A percentile compares a stretch with the other conserved stretches of the same genome.
phyloP scores from a whole-genome alignment of 805 yeast species.

The Lachancea thermotolerans region DNA sequence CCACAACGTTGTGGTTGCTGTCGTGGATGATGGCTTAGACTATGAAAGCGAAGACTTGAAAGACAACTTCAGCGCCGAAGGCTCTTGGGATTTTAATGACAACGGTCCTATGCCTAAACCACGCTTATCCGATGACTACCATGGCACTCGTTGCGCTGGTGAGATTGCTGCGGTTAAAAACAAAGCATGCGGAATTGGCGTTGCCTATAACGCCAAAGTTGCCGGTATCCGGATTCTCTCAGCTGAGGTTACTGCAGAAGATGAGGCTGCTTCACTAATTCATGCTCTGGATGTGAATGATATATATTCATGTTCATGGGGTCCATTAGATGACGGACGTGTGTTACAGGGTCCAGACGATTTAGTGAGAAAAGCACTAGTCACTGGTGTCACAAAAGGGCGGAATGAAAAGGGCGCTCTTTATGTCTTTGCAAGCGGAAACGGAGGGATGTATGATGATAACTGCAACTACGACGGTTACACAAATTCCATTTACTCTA shows the following conservation, averaged over 20 bases:
- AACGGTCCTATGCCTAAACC: constrained; percentile 75
- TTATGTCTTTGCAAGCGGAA: constrained; percentile 94
- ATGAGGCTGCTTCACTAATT: constrained; percentile 84
- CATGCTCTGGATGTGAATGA: constrained; percentile 79
- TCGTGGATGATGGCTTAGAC: constrained; percentile 93
- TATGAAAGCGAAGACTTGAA: constrained; percentile 66
- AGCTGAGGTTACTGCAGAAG: constrained; percentile 71
- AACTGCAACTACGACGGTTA: constrained; percentile 97
- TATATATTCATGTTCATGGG: constrained; percentile 97
- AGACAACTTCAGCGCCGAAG: constrained; percentile 62
- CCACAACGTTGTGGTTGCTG: constrained; percentile 71
- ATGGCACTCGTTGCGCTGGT: constrained; percentile 97
- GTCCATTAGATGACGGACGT: constrained; percentile 89
- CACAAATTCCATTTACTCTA: constrained; percentile 89
- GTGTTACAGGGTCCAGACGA: constrained; percentile 80
- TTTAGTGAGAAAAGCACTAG: constrained; percentile 71
- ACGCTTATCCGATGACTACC: constrained; percentile 71
- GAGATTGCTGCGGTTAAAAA: constrained; percentile 86
- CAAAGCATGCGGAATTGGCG: constrained; percentile 91
- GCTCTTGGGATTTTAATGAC: constrained; percentile 92
- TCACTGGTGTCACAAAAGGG: constrained; percentile 81
- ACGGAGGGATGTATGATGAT: constrained; percentile 78
- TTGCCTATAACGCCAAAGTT: constrained; percentile 81
- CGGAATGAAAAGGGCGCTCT: constrained; percentile 74
- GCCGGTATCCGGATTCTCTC: constrained; percentile 87